Conservation (phyloP, 371 early-diverging fungal genomes). For the Circinella umbellata region DNA sequence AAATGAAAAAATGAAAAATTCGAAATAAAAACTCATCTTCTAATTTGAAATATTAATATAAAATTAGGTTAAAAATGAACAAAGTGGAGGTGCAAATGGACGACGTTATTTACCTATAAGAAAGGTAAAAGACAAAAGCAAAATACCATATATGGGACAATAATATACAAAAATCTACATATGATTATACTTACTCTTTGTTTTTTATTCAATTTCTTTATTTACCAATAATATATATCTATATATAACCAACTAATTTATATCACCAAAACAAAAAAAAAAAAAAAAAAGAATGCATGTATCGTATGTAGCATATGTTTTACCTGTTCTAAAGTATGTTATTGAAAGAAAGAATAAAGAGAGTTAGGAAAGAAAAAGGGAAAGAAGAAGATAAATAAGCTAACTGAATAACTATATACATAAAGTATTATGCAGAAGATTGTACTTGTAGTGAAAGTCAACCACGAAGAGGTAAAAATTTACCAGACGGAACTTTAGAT, state of each 20-base stretch:
- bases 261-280: neutral
- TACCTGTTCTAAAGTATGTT: conserved; percentile 50
- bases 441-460: conserved; percentile 53
- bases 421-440: conserved; percentile 46
- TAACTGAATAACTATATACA: neutral
- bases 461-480: conserved; percentile 55
- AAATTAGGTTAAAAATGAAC: neutral
- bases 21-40: neutral
- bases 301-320: conserved; percentile 56
- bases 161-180: neutral
- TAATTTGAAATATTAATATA: conserved; percentile 1
- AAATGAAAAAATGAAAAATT: too few relatives aligned
- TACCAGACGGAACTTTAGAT: conserved; percentile 51
- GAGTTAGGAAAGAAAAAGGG: too few relatives aligned
- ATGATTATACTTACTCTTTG: neutral
- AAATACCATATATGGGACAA: conserved; percentile 2
- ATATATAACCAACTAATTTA: too few relatives aligned
- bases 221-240: neutral
- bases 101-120: conserved; percentile 8
- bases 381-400: too few relatives aligned
- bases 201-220: neutral
- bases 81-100: neutral
- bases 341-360: too few relatives aligned
- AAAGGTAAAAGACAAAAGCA: neutral
- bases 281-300: conserved; percentile 48